Percentiles rank a stretch among this genome's conserved stretches.
phyloP scores from a whole-genome alignment of 306 rosid genomes.

The Myrica gale region DNA sequence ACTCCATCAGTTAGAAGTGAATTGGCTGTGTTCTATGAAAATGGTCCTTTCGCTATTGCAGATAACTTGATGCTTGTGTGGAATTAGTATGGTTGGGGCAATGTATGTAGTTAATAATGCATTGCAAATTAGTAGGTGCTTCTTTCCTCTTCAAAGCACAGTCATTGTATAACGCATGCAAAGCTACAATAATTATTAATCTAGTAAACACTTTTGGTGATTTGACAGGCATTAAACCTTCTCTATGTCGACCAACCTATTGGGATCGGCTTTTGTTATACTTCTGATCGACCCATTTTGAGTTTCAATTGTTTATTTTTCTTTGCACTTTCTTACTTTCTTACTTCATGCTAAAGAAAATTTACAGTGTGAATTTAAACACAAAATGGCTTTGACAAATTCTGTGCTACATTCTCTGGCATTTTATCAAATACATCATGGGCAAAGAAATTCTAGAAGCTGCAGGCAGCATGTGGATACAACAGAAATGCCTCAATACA shows the following conservation, averaged over 20 bases:
- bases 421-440: no score
- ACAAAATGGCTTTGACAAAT: no score
- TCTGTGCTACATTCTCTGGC: no score
- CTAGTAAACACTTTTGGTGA: conserved; percentile 25
- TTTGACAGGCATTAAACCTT: conserved; percentile 81
- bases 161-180: neutral
- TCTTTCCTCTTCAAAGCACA: neutral
- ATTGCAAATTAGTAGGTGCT: neutral
- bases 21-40: conserved; percentile 90
- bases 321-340: no score
- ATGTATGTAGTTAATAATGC: conserved; percentile 41
- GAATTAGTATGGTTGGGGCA: conserved; percentile 95
- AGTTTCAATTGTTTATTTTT: no score
- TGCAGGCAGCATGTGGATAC: no score
- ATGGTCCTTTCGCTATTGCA: conserved; percentile 86
- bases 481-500: no score
- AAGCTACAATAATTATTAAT: neutral
- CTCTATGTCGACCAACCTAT: conserved; percentile 92
- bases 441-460: no score
- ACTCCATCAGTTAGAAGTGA: conserved; percentile 57
- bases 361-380: no score
- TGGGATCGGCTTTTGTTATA: conserved; percentile 95
- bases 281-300: conserved; percentile 43
- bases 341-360: no score
- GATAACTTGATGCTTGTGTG: conserved; percentile 83